Conservation (phyloP, 495 filamentous ascomycete genomes). For the Aspergillus diversus region DNA sequence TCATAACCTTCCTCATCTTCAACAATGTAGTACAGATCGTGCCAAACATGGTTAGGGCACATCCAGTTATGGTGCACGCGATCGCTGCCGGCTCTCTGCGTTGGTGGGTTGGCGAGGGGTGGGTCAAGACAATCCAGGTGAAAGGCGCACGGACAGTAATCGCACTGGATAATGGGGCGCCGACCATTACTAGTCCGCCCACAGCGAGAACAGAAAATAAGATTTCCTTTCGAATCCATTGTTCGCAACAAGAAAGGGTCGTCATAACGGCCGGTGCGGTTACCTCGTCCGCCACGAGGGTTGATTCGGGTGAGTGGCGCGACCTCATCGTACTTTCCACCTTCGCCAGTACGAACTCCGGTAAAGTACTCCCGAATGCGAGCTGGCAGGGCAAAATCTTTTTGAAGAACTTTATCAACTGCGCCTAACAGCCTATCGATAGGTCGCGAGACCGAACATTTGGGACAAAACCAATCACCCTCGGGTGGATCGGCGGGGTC, state of each 20-base stretch:
- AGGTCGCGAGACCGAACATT: slow-evolving; percentile 60
- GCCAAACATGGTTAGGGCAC: slow-evolving; percentile 84
- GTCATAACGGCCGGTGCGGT: slow-evolving; percentile 35
- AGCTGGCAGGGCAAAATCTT: slow-evolving; percentile 72
- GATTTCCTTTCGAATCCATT: slow-evolving; percentile 25
- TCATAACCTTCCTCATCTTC: slow-evolving; percentile 54
- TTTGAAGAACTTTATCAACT: slow-evolving; percentile 66
- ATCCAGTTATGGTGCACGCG: slow-evolving; percentile 70
- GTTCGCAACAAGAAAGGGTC: slow-evolving; percentile 27
- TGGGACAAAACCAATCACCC: slow-evolving; percentile 83
- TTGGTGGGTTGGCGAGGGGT: slow-evolving; percentile 77
- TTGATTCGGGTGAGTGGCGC: slow-evolving; percentile 36
- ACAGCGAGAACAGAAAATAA: slow-evolving; percentile 68
- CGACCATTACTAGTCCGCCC: slow-evolving; percentile 57
- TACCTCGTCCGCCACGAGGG: slow-evolving; percentile 25
- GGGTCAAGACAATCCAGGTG: slow-evolving; percentile 92
- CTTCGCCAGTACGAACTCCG: slow-evolving; percentile 69
- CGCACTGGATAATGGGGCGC: slow-evolving; percentile 75
- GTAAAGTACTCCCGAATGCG: slow-evolving; percentile 73
- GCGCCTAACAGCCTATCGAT: slow-evolving; percentile 63
- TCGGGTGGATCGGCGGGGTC: slow-evolving; percentile 63
- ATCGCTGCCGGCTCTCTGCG: slow-evolving; percentile 40
- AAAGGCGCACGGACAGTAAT: slow-evolving; percentile 78
- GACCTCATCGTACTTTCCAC: slow-evolving; percentile 78
- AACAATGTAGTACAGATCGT: slow-evolving; percentile 48